phyloP scores from a whole-genome alignment of 495 filamentous ascomycete species.

The Letharia lupina region DNA sequence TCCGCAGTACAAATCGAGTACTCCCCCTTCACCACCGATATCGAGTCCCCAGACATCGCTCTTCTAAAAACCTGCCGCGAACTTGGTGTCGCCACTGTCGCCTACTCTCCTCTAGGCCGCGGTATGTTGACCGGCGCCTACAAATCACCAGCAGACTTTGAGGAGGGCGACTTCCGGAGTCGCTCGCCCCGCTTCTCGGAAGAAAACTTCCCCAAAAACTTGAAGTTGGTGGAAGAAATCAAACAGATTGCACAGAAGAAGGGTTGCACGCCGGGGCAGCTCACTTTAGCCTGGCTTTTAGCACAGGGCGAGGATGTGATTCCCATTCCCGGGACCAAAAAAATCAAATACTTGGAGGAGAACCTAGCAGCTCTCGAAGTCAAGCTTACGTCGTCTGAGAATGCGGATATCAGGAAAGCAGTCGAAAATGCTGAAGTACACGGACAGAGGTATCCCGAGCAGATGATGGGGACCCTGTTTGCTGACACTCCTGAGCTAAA shows the following conservation, averaged over 20 bases:
- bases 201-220: conserved; percentile 44
- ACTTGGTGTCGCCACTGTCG: conserved; percentile 37
- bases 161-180: conserved; percentile 28
- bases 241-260: conserved; percentile 39
- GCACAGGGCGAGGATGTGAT: conserved; percentile 47
- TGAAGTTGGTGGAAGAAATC: conserved; percentile 36
- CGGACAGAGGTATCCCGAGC: conserved; percentile 33
- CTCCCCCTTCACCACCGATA: conserved; percentile 39
- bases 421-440: conserved; percentile 35
- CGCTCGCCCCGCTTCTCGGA: conserved; percentile 40
- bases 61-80: conserved; percentile 44
- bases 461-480: conserved; percentile 14
- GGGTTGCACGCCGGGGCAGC: conserved; percentile 37
- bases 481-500: conserved; percentile 21
- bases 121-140: conserved; percentile 36
- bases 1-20: conserved; percentile 51
- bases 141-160: conserved; percentile 31
- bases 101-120: conserved; percentile 40
- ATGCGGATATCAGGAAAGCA: conserved; percentile 39
- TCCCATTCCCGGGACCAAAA: conserved; percentile 51
- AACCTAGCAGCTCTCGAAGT: conserved; percentile 44
- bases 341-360: conserved; percentile 47
- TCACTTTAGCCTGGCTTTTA: conserved; percentile 46
- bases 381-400: conserved; percentile 42
- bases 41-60: conserved; percentile 42